Evolutionary conservation across 2,329 filamentous ascomycete species (phyloP).

Genomic region (Aspergillus ruber): DNA sequence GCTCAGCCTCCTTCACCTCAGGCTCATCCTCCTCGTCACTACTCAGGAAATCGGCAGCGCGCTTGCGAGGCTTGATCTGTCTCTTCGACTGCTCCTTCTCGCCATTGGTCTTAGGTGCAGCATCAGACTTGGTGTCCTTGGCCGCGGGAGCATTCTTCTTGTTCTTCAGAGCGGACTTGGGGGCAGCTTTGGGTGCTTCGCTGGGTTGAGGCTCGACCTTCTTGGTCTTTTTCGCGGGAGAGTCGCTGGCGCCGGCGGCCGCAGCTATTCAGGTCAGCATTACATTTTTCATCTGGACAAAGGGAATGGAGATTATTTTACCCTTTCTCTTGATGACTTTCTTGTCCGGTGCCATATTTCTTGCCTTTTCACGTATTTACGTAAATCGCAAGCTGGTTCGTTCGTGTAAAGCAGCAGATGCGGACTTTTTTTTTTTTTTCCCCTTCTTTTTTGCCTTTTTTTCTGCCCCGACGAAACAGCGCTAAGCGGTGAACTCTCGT

Average conservation of each 20-base stretch:
- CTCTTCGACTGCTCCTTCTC: constrained; percentile 21
- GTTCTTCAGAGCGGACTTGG: constrained; percentile 30
- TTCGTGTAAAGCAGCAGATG: constrained; percentile 8
- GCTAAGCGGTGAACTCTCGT: constrained; percentile 24
- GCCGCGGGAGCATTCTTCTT: constrained; percentile 16
- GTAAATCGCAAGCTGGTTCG: not conserved
- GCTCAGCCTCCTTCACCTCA: constrained; percentile 11
- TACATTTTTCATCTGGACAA: constrained; percentile 3
- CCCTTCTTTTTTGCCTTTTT: constrained; percentile 7
- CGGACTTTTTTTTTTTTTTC: constrained; percentile 31
- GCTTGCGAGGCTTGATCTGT: constrained; percentile 40
- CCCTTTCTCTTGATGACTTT: constrained; percentile 48
- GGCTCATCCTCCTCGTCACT: constrained; percentile 35
- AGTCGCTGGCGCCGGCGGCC: constrained; percentile 36
- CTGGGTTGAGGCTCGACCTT: constrained; percentile 32
- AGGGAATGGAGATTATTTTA: constrained; percentile 7
- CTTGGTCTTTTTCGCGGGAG: constrained; percentile 57
- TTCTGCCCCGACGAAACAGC: constrained; percentile 3
- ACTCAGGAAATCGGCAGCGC: constrained; percentile 43
- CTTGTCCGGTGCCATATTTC: constrained; percentile 48
- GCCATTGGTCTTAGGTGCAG: constrained; percentile 27
- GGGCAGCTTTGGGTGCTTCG: constrained; percentile 20
- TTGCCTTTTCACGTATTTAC: not conserved
- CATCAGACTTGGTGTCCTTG: constrained; percentile 18
- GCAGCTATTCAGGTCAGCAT: constrained; percentile 19